Evolutionary conservation across 257 asterid species (phyloP), one percentile per base, ranked within the genome.

Genomic region (Lithospermum erythrorhizon): DNA sequence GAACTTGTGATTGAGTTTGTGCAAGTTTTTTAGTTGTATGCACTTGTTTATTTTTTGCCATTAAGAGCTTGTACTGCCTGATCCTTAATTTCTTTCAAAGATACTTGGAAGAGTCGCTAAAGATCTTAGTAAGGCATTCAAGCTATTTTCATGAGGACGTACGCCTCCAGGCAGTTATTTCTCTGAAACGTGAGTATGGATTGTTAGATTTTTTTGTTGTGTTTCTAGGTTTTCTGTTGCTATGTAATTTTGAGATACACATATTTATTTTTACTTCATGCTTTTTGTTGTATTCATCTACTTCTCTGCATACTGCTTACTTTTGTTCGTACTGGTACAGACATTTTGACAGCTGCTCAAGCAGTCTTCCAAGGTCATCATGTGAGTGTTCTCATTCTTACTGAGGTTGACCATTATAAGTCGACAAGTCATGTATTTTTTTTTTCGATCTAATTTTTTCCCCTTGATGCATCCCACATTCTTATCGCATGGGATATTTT

Each of bases 141-240:
- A 75, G 85, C 32, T 93, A 93, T 78, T 93, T 93, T 67, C 99
- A 93, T 15, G 97, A 86, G 78, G 99, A 86, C 78, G 99, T 93
- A 62, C 91, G 96, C 30, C 93, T 89, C 74, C 99, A 93, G 79
- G 97, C 99, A 66, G 80, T 89, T 64, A 89, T 68, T 71, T 82
- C 91, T 65, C 73, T 93, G 69, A 93, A 89, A 79, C 69, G 98
- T 91, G 77, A 79, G 98, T 82, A 20, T 23, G 16, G n/a, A 53
- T 21, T 59, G 41, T 21, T 48, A 41, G 37, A 61, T 56, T 61
- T 21, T 25, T 49, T 56, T 58, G 29, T 68, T 61, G 23, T 41
- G 32, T 53, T 48, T 57, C 52, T 17, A 35, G 59, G 21, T 61
- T 19, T 65, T 23, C 14, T 10, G 68, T 51, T 65, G 61, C 45